Base-by-base conservation (phyloP, 352 stramenopile genomes). In the Pythium periplocum region DNA sequence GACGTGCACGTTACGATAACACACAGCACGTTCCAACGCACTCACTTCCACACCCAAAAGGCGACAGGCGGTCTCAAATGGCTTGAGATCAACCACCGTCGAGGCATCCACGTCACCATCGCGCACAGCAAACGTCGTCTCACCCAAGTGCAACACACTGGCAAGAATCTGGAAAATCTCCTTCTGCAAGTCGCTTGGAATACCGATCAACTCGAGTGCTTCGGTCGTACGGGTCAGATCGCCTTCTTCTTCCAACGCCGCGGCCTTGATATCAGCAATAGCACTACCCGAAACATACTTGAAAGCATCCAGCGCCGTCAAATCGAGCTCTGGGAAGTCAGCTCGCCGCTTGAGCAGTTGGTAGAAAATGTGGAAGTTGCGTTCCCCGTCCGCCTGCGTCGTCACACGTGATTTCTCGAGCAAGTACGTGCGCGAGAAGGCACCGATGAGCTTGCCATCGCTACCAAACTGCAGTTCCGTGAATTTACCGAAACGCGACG, bases 331-430 rank as follows among this genome's bases (percentile, higher is more conserved):
- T 1, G 77, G 78, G 49, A 87, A 86, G 36, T 72, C 57, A 30
- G 70, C 55, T 12, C 71, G 69, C 49, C 84, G 68, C 26, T 78
- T 73, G 50, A 96, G 55, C 33, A 98, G 51, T 68, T 97, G 89
- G 67, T 98, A 98, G 49, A 98, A 98, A 43, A 97, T 93, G 69
- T 98, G 91, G 59, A 97, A 98, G 59, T 97, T 98, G 48, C 90
- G 83, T 62, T 98, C 91, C 34, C 78, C 81, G 3, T 72, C 55
- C 0, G 83, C 77, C 53, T 97, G 90, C 32, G 80, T 87, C 37
- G 78, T 88, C 34, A 97, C 87, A 33, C 91, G 86, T 56, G 85
- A 96, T 61, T 98, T 98, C 59, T 98, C 91, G 6, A 98, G 66
- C 37, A 98, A 61, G 66, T 97, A 98, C 42, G 83, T 97, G 44